These are phyloP conservation scores for Paxillus involutus DNA, from an alignment of 768 basidiomycete species.

Conservation along the genomic window DNA sequence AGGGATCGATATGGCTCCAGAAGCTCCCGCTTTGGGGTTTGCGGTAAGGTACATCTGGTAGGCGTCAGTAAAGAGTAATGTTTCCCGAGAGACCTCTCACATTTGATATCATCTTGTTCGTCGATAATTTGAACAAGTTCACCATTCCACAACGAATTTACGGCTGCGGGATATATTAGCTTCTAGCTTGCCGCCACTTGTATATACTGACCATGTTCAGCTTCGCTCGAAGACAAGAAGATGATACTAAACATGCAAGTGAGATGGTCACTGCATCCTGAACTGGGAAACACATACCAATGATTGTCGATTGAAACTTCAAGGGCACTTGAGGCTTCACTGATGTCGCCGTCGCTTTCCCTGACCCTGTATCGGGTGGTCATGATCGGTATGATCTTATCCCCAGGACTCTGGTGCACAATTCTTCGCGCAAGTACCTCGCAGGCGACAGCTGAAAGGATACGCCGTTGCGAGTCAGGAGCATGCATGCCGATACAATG, in stretches of 20 bases:
- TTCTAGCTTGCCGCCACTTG: background rate
- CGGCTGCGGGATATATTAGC: constrained; percentile 47
- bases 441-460: constrained; percentile 65
- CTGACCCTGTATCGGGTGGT: constrained; percentile 72
- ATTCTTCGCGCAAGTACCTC: constrained; percentile 83
- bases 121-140: constrained; percentile 79
- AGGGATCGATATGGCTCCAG: constrained; percentile 73
- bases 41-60: constrained; percentile 65
- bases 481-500: background rate
- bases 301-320: constrained; percentile 93
- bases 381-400: constrained; percentile 70
- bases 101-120: constrained; percentile 75
- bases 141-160: constrained; percentile 81
- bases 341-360: constrained; percentile 74
- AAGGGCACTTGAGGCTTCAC: constrained; percentile 72
- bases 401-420: constrained; percentile 65
- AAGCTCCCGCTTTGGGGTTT: constrained; percentile 53
- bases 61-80: constrained; percentile 8
- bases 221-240: constrained; percentile 83
- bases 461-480: background rate
- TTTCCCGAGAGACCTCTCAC: constrained; percentile 35
- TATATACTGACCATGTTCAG: constrained; percentile 64
- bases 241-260: constrained; percentile 50
- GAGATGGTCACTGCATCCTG: background rate
- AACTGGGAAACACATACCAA: constrained; percentile 50